Evolutionary conservation across 352 stramenopile species (phyloP).

Genomic region (Thraustochytrium sp.): DNA sequence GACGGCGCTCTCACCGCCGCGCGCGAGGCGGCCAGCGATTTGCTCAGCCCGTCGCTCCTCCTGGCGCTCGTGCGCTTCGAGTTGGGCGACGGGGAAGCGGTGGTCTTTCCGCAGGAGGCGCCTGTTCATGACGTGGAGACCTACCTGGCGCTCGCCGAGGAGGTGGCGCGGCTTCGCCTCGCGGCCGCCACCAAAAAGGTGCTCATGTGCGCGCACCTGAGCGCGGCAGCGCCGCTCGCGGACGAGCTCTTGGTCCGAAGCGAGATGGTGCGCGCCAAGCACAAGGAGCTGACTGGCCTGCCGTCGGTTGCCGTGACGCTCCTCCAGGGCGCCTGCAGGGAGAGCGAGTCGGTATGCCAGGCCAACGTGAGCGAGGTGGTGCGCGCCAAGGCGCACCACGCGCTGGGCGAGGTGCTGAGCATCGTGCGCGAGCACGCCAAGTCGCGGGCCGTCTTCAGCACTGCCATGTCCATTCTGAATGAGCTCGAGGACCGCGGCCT

Average conservation of each 20-base stretch:
- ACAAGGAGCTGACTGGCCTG: conserved; percentile 8
- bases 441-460: not conserved
- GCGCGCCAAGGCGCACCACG: not conserved
- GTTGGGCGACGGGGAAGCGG: not conserved
- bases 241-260: conserved; percentile 12
- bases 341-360: not conserved
- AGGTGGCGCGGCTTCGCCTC: not conserved
- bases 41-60: not conserved
- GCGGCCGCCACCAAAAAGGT: not conserved
- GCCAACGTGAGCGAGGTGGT: not conserved
- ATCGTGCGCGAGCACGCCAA: not conserved
- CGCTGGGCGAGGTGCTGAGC: not conserved
- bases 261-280: conserved; percentile 18
- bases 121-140: not conserved
- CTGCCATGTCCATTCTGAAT: conserved; percentile 1
- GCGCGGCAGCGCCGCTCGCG: not conserved
- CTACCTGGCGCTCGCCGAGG: not conserved
- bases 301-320: not conserved
- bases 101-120: not conserved
- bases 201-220: conserved; percentile 3
- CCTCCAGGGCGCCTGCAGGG: not conserved
- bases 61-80: not conserved
- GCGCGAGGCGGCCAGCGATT: too few relatives aligned
- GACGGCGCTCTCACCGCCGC: too few relatives aligned
- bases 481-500: not conserved